phyloP scores from a whole-genome alignment of 257 asterid genomes.

The Cynanchum wilfordii region DNA sequence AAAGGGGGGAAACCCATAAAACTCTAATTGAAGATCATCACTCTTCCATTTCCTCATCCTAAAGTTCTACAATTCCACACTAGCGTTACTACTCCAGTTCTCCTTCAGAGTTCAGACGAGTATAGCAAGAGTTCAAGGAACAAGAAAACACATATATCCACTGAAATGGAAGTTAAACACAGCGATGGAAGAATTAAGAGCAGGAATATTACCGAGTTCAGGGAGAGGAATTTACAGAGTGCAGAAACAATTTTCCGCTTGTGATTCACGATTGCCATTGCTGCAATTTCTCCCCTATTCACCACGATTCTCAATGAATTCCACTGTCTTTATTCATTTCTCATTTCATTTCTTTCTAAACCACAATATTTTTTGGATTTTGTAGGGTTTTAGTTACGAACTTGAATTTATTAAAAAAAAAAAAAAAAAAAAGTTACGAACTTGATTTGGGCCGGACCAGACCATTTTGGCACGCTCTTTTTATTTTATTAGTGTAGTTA shows the following conservation, averaged over 20 bases:
- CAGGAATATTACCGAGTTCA: conserved; percentile 45
- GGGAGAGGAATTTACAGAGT: conserved; percentile 48
- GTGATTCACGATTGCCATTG: conserved; percentile 45
- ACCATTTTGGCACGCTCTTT: too few species aligned
- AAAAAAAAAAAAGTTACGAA: too few species aligned
- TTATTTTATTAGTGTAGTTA: too few species aligned
- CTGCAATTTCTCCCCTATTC: conserved; percentile 7
- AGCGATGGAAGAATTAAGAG: neutral
- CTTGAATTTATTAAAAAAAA: too few species aligned
- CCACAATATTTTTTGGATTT: neutral
- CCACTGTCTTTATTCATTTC: neutral
- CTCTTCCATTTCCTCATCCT: neutral
- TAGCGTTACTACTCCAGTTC: neutral
- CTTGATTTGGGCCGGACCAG: conserved; percentile 2
- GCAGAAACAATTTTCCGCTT: conserved; percentile 42
- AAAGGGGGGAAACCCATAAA: neutral
- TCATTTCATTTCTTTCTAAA: neutral
- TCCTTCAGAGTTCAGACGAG: neutral
- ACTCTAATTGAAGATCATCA: neutral
- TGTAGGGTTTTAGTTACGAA: conserved; percentile 25
- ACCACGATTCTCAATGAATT: neutral
- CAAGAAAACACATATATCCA: neutral
- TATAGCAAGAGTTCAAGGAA: neutral
- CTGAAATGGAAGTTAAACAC: neutral
- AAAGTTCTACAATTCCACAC: neutral